A percentile compares a stretch with the other conserved stretches of the same genome.
phyloP scores from a whole-genome alignment of 177 flowering plant species.

The Telopea speciosissima region DNA sequence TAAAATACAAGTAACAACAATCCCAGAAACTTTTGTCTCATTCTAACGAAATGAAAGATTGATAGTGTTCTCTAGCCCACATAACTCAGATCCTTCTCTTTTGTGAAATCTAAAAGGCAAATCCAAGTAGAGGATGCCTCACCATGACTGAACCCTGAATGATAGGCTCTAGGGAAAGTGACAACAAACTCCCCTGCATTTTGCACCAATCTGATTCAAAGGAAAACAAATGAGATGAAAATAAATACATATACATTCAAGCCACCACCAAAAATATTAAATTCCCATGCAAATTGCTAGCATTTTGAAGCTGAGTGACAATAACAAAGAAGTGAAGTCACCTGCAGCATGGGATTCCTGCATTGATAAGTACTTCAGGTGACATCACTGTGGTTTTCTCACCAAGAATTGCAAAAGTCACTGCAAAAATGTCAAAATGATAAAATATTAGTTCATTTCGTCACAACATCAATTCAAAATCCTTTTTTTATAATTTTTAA shows the following conservation, averaged over 20 bases:
- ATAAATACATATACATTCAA: not conserved
- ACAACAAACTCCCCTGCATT: slow-evolving; percentile 98
- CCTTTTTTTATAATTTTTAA: too few species aligned
- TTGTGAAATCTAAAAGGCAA: not conserved
- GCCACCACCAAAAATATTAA: slow-evolving; percentile 2
- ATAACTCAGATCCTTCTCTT: not conserved
- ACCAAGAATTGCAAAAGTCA: slow-evolving; percentile 87
- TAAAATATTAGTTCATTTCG: not conserved
- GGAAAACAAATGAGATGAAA: slow-evolving; percentile 13
- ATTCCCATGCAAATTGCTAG: not conserved
- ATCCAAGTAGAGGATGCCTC: slow-evolving; percentile 20
- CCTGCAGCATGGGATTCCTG: slow-evolving; percentile 99
- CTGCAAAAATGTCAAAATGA: slow-evolving; percentile 31
- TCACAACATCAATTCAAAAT: too few species aligned
- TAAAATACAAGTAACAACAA: not conserved
- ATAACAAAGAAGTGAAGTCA: slow-evolving; percentile 21
- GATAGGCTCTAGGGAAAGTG: slow-evolving; percentile 98
- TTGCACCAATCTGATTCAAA: slow-evolving; percentile 78
- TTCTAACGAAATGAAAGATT: slow-evolving; percentile 1
- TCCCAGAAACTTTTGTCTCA: not conserved
- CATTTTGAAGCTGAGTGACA: slow-evolving; percentile 9
- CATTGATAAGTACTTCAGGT: slow-evolving; percentile 85
- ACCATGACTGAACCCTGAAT: slow-evolving; percentile 99
- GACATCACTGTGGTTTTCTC: slow-evolving; percentile 98
- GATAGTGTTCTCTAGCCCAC: not conserved